Evolutionary conservation across 192 early-diverging fungal species (phyloP), one percentile per base, ranked within the genome.

Genomic region (Pilobolus umbonatus): DNA sequence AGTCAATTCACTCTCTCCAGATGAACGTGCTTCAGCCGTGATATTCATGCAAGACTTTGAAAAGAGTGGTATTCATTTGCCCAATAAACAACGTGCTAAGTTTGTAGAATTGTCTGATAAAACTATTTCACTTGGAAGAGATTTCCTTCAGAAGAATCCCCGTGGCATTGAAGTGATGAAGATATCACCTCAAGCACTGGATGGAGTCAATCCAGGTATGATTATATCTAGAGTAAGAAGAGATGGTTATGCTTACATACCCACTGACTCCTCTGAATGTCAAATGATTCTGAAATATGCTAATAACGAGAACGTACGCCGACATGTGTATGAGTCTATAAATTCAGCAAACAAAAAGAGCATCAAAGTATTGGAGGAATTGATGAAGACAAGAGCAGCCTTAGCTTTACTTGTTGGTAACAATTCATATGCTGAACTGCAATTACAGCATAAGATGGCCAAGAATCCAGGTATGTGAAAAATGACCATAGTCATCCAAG

Each of bases 391-490:
- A 50, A 77, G 96, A 21, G 83, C 75, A 3, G 74, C 83, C 31
- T 74, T 99, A 30, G 90, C 93, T 11, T 65, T 73, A 5, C 64
- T 92, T 15, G 76, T 96, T 2, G 92, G 93, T 0, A 83, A 83
- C 32, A 71, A 75, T 10, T 92, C 88, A 42, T 99, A 89, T 83
- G 87, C 85, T 17, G 80, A 95, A 54, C 80, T 93, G 78, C 84
- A 83, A 34, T 72, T 99, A 24, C 80, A 79, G 21, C 94, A 97
- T 55, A 97, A 97, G 62, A 99, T 99, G 96, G 93, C 88, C 5
- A 79, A 80, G 49, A 85, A 80, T 34, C 91, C 92, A 19, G 77
- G 85, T 88, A 70, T 17, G 64, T 61, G 15, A 29, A 0, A 9
- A 0, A 4, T 24, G 4, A 7, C 11, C 12, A 7, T 48, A 48